Conservation (phyloP, 2,329 filamentous ascomycete genomes). For the Neobulgaria alba region DNA sequence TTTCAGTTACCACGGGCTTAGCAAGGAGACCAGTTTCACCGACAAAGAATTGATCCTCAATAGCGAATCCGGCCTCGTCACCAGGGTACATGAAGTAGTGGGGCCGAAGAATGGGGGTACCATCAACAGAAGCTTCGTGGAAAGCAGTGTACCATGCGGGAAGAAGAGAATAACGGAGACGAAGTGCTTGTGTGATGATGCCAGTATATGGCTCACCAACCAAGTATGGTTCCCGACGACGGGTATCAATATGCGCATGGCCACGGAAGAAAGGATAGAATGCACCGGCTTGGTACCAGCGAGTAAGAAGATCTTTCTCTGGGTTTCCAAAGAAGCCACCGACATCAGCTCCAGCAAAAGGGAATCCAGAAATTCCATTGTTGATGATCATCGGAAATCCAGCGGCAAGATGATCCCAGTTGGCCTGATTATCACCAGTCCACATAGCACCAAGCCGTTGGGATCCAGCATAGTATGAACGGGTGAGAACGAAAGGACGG, state of each 20-base stretch:
- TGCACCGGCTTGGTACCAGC: constrained; percentile 94
- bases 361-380: constrained; percentile 86
- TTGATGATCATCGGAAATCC: constrained; percentile 90
- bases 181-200: constrained; percentile 81
- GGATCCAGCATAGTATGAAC: constrained; percentile 84
- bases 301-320: constrained; percentile 78
- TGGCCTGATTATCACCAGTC: constrained; percentile 95
- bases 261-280: constrained; percentile 98
- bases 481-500: constrained; percentile 86
- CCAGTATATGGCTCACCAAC: constrained; percentile 73
- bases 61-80: constrained; percentile 76
- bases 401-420: constrained; percentile 83
- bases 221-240: constrained; percentile 88
- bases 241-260: constrained; percentile 93
- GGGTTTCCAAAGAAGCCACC: constrained; percentile 98
- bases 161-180: constrained; percentile 80
- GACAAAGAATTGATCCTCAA: constrained; percentile 92
- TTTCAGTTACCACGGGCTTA: constrained; percentile 80
- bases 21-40: constrained; percentile 83
- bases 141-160: constrained; percentile 97
- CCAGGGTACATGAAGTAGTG: constrained; percentile 88
- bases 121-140: constrained; percentile 74
- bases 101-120: constrained; percentile 79
- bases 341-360: constrained; percentile 91
- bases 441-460: constrained; percentile 93